phyloP scores from a whole-genome alignment of 257 asterid genomes.

The Cinchona pubescens region DNA sequence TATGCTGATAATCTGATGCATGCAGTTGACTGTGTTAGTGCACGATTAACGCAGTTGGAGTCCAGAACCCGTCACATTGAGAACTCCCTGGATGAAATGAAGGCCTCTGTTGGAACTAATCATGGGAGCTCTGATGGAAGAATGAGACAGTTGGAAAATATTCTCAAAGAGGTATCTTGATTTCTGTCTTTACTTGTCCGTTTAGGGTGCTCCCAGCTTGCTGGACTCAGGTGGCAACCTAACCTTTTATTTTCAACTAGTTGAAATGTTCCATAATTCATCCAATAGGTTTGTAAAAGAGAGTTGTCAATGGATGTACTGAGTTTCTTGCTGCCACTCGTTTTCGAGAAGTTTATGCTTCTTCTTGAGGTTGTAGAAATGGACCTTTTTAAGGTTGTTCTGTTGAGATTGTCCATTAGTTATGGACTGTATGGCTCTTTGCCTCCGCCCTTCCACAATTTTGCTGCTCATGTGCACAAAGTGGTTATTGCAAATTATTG shows the following conservation, averaged over 20 bases:
- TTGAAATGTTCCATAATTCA: not conserved
- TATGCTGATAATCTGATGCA: conserved; percentile 70
- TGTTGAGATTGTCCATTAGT: not conserved
- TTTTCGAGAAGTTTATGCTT: not conserved
- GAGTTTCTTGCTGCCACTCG: not conserved
- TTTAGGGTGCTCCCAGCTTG: not conserved
- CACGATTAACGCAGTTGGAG: conserved; percentile 84
- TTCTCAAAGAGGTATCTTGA: conserved; percentile 68
- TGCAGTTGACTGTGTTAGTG: conserved; percentile 72
- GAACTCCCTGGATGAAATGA: conserved; percentile 75
- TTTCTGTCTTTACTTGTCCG: conserved; percentile 2
- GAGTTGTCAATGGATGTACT: not conserved
- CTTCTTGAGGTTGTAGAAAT: not conserved
- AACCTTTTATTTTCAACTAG: not conserved
- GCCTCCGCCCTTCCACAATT: not conserved
- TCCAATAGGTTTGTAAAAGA: not conserved
- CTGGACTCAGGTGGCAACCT: not conserved
- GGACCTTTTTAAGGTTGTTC: not conserved
- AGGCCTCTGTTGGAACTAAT: conserved; percentile 61
- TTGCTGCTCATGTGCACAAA: not conserved
- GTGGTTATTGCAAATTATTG: not conserved
- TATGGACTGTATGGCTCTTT: not conserved
- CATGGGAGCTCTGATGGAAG: conserved; percentile 73
- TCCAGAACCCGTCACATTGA: conserved; percentile 71
- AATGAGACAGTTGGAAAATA: conserved; percentile 72